These are phyloP conservation scores for Kodamaea fungicola DNA, from an alignment of 1,139 yeast species.

Conservation along the genomic window DNA sequence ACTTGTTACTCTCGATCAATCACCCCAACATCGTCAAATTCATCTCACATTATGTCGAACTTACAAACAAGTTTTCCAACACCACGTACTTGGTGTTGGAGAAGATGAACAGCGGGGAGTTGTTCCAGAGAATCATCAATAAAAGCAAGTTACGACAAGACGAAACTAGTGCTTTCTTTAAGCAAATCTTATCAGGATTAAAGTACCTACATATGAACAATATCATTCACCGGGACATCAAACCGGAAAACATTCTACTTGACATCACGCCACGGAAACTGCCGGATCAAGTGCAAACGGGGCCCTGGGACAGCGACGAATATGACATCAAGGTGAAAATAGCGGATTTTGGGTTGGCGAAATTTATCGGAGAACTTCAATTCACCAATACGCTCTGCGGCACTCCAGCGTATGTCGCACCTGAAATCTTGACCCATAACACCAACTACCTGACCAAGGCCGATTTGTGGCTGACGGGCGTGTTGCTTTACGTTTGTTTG, in stretches of 20 bases:
- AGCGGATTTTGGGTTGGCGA: conserved; percentile 56
- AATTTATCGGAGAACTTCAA: conserved; percentile 26
- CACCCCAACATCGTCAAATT: conserved; percentile 71
- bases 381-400: conserved; percentile 28
- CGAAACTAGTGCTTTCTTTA: conserved; percentile 60
- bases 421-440: conserved; percentile 58
- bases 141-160: conserved; percentile 58
- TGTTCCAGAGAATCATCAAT: conserved; percentile 65
- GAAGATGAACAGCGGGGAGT: conserved; percentile 70
- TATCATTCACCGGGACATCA: conserved; percentile 83
- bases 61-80: conserved; percentile 48
- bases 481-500: conserved; percentile 67
- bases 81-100: conserved; percentile 70
- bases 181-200: conserved; percentile 61
- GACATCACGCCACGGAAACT: conserved; percentile 54
- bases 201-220: conserved; percentile 65
- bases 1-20: conserved; percentile 58
- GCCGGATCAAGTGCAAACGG: conserved; percentile 52
- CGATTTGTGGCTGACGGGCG: conserved; percentile 82
- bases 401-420: conserved; percentile 55
- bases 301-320: conserved; percentile 70
- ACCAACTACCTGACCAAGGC: conserved; percentile 67
- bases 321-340: conserved; percentile 64
- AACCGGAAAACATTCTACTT: conserved; percentile 82
- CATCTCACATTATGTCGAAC: conserved; percentile 67